These are phyloP conservation scores for Coelastrella sp. DNA, from an alignment of 139 green algal species.

Conservation along the genomic window DNA sequence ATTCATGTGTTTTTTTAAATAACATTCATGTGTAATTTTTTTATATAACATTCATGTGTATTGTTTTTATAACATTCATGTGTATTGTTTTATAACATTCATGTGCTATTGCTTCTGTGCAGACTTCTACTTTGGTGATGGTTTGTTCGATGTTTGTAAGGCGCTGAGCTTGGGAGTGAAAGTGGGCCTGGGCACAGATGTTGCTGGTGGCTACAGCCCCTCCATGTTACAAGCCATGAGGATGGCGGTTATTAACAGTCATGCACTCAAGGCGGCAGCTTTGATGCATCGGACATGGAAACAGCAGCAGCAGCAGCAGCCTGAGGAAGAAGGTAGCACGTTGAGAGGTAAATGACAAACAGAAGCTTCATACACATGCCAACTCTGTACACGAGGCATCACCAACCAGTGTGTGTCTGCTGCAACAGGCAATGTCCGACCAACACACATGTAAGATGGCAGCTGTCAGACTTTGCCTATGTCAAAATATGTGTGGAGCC, in stretches of 20 bases:
- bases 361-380: too few relatives aligned
- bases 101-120: background rate
- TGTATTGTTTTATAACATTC: too few relatives aligned
- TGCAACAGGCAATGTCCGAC: too few relatives aligned
- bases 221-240: conserved; percentile 78
- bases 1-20: too few relatives aligned
- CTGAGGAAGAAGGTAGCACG: conserved; percentile 3
- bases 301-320: conserved; percentile 34
- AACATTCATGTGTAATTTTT: too few relatives aligned
- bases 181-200: conserved; percentile 76
- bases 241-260: conserved; percentile 69
- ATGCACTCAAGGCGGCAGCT: conserved; percentile 45
- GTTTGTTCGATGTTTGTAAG: conserved; percentile 54
- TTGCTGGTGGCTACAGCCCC: conserved; percentile 72
- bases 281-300: conserved; percentile 7
- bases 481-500: too few relatives aligned
- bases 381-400: too few relatives aligned
- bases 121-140: conserved; percentile 77
- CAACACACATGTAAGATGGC: too few relatives aligned
- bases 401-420: too few relatives aligned
- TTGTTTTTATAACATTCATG: too few relatives aligned
- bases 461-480: too few relatives aligned
- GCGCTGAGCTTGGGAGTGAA: conserved; percentile 62
- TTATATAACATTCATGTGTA: too few relatives aligned
- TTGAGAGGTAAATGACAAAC: background rate